A percentile compares a stretch with the other conserved stretches of the same genome.
Evolutionary conservation across 2,329 filamentous ascomycete genomes (phyloP).

Genomic region (Cercospora citrullina): DNA sequence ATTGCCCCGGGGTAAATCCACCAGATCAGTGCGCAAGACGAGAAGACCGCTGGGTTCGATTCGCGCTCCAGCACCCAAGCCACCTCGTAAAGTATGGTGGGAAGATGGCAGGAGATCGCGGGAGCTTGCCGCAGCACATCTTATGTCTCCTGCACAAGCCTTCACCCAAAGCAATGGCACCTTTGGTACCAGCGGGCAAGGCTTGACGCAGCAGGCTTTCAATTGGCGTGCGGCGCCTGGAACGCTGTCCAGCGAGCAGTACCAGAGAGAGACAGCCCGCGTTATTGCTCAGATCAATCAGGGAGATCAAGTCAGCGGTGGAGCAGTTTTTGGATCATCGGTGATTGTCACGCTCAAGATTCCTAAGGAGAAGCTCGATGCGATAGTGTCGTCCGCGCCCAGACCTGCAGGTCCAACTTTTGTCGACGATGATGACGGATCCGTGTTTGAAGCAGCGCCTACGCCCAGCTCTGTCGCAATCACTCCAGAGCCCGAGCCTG

Average conservation of each 20-base stretch:
- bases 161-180: constrained; percentile 20
- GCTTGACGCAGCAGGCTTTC: constrained; percentile 1
- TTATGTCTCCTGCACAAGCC: constrained; percentile 19
- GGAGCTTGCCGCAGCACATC: constrained; percentile 9
- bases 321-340: neutral
- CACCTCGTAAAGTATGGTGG: constrained; percentile 13
- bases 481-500: constrained; percentile 8
- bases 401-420: neutral
- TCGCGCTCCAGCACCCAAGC: constrained; percentile 7
- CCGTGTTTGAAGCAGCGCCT: constrained; percentile 2
- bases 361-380: constrained; percentile 14
- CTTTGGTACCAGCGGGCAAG: constrained; percentile 14
- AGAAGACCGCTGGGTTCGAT: constrained; percentile 18
- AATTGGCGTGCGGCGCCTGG: constrained; percentile 3
- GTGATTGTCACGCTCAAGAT: constrained; percentile 20
- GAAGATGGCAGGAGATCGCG: constrained; percentile 5
- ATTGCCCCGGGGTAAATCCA: neutral
- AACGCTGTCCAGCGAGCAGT: constrained; percentile 8
- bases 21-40: constrained; percentile 8
- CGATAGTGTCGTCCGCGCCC: constrained; percentile 11
- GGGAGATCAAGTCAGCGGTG: neutral
- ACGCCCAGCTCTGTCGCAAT: constrained; percentile 7
- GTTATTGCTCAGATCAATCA: constrained; percentile 9
- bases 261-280: constrained; percentile 6
- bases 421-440: neutral